phyloP scores from a whole-genome alignment of 192 early-diverging fungal genomes.

The Rhizophagus prolifer region DNA sequence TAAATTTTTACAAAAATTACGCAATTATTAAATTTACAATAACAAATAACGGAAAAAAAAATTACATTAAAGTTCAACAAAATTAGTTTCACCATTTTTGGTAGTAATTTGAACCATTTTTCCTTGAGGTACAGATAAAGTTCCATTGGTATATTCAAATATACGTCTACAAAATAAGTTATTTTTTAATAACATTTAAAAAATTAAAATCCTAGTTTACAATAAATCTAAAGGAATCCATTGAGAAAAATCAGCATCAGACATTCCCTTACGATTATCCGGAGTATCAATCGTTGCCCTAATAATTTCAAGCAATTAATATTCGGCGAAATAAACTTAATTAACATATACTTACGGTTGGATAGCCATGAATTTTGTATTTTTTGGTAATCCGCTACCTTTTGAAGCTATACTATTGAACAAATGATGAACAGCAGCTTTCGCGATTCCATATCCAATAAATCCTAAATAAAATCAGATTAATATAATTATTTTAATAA shows the following conservation, averaged over 20 bases:
- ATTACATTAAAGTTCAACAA: not conserved
- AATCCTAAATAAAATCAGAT: constrained; percentile 32
- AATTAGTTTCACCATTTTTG: constrained; percentile 51
- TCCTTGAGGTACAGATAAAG: constrained; percentile 51
- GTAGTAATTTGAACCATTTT: constrained; percentile 64
- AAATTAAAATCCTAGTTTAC: not conserved
- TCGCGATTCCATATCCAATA: constrained; percentile 93
- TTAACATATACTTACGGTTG: constrained; percentile 49
- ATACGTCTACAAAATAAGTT: constrained; percentile 42
- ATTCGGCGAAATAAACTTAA: not conserved
- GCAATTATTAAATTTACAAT: too few species aligned
- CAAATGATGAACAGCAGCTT: constrained; percentile 91
- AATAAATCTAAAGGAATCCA: constrained; percentile 84
- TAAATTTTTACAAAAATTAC: too few species aligned
- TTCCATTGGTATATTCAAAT: constrained; percentile 56
- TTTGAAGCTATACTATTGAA: constrained; percentile 69
- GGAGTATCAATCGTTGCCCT: constrained; percentile 86
- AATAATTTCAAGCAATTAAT: constrained; percentile 1
- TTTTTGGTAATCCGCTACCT: constrained; percentile 70
- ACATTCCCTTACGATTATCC: constrained; percentile 85
- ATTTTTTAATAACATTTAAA: not conserved
- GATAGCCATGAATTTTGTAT: constrained; percentile 67
- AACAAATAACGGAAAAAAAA: too few species aligned
- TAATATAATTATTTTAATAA: not conserved
- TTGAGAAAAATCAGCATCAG: constrained; percentile 73